Percentiles rank a stretch among this genome's conserved stretches.
Evolutionary conservation across 306 rosid species (phyloP).

Genomic region (Ammopiptanthus mongolicus): DNA sequence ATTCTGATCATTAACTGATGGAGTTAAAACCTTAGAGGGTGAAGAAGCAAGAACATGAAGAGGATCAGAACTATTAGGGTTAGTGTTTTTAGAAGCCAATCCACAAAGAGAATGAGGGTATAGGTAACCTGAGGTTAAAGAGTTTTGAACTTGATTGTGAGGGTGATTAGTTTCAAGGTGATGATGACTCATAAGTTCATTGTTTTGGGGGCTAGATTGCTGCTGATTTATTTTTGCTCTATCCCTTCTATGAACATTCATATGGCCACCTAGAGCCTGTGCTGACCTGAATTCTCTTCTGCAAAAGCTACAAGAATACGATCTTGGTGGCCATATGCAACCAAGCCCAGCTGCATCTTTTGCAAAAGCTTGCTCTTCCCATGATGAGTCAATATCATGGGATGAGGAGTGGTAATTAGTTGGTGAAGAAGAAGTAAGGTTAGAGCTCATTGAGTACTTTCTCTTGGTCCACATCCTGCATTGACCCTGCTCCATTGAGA

Average conservation of each 20-base stretch:
- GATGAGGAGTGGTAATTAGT: conserved; percentile 4
- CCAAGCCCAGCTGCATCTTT: conserved; percentile 65
- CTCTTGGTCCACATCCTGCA: conserved; percentile 54
- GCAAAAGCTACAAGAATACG: conserved; percentile 81
- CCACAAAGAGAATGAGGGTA: conserved; percentile 44
- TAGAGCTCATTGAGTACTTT: conserved; percentile 32
- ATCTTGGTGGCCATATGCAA: conserved; percentile 82
- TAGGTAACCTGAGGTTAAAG: conserved; percentile 24
- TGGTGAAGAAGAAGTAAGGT: conserved; percentile 10
- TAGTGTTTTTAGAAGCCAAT: conserved; percentile 36
- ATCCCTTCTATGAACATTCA: conserved; percentile 88
- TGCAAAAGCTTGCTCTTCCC: conserved; percentile 91
- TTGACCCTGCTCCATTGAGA: conserved; percentile 49
- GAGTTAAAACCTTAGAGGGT: conserved; percentile 28
- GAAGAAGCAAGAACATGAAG: conserved; percentile 20
- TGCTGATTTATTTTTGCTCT: conserved; percentile 54
- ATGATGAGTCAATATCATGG: conserved; percentile 45
- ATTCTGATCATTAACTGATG: not conserved
- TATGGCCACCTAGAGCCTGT: conserved; percentile 87
- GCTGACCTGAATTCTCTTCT: conserved; percentile 81
- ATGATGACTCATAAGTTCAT: conserved; percentile 5
- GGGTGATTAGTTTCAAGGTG: not conserved
- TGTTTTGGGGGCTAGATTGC: conserved; percentile 39
- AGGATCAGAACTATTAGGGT: conserved; percentile 50
- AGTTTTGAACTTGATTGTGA: conserved; percentile 12